A percentile compares a stretch with the other conserved stretches of the same genome.
phyloP scores from a whole-genome alignment of 257 asterid genomes.

The Ajuga chamaepitys region DNA sequence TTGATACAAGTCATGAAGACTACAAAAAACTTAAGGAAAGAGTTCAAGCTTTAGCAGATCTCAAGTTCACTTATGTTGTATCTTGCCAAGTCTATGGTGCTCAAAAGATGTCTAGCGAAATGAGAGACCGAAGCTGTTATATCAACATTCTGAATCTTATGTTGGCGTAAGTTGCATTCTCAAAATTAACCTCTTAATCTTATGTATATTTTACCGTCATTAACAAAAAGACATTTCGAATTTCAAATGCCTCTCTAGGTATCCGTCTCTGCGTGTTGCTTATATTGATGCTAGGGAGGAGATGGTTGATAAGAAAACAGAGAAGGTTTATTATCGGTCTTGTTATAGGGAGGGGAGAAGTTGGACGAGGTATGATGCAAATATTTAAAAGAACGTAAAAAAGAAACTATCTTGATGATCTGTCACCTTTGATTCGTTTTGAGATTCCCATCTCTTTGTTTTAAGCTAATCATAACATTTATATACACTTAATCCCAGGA shows the following conservation, averaged over 20 bases:
- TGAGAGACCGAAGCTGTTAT: constrained; percentile 68
- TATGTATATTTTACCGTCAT: constrained; percentile 4
- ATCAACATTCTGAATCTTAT: constrained; percentile 77
- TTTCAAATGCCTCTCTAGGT: constrained; percentile 37
- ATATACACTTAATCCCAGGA: constrained; percentile 40
- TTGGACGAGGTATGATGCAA: constrained; percentile 75
- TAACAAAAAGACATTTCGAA: constrained; percentile 8
- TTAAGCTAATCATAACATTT: background rate
- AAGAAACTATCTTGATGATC: background rate
- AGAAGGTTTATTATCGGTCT: constrained; percentile 83
- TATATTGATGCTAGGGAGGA: constrained; percentile 93
- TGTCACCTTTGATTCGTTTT: background rate
- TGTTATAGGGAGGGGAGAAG: constrained; percentile 92
- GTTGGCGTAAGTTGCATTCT: constrained; percentile 57
- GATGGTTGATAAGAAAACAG: constrained; percentile 38
- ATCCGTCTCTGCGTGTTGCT: constrained; percentile 92
- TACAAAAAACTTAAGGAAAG: constrained; percentile 45
- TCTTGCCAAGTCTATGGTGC: constrained; percentile 95
- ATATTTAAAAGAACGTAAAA: background rate
- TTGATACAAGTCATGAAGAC: constrained; percentile 39
- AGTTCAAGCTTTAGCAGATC: constrained; percentile 88
- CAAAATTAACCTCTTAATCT: background rate
- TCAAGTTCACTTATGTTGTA: constrained; percentile 95
- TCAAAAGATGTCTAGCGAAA: constrained; percentile 74
- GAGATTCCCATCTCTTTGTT: background rate